Evolutionary conservation across 345 rosid species (phyloP), one percentile per base, ranked within the genome.

Genomic region (Arabidopsis suecica): DNA sequence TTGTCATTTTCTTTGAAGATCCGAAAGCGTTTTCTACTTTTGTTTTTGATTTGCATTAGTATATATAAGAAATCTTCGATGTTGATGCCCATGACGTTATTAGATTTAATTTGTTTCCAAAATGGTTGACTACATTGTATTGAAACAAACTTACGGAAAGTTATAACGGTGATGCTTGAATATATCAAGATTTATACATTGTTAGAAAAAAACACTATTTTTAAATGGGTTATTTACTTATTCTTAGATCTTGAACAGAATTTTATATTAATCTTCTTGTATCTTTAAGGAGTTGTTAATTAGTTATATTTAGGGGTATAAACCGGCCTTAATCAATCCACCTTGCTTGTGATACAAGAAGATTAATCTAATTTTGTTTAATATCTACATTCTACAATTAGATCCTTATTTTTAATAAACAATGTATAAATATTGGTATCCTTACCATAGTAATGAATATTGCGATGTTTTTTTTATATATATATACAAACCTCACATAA

Each of bases 21-120:
- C 33, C 33, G 16, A 53, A 25, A 22, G 18, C 11, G 34, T 22
- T 53, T 53, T 64, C 13, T 32, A 28, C 7, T 47, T 14, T 12
- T 55, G 5, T 45, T 16, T 42, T 73, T 34, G 6, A 22, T n/a
- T 51, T 64, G 37, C 55, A 25, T 54, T 54, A 23, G n/a, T 72
- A 44, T 41, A 62, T 51, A 62, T 62, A 63, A 7, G 7, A 53
- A 61, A 9, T 32, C 6, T 28, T 53, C 6, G 63, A 54, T 44
- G 55, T 41, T 47, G 4, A 20, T 32, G 32, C 53, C 20, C 44
- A 42, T 73, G 45, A 22, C 28, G 63, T 54, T 56, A 53, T 41
- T 18, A 4, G 14, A 72, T 36, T 28, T 28, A 28, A 28, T 28
- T 56, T 56, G 41, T 55, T 68, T 41, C 62, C 73, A 55, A 13